These are phyloP conservation scores for Liriodendron chinense DNA, from an alignment of 164 flowering plant species.

Conservation along the genomic window DNA sequence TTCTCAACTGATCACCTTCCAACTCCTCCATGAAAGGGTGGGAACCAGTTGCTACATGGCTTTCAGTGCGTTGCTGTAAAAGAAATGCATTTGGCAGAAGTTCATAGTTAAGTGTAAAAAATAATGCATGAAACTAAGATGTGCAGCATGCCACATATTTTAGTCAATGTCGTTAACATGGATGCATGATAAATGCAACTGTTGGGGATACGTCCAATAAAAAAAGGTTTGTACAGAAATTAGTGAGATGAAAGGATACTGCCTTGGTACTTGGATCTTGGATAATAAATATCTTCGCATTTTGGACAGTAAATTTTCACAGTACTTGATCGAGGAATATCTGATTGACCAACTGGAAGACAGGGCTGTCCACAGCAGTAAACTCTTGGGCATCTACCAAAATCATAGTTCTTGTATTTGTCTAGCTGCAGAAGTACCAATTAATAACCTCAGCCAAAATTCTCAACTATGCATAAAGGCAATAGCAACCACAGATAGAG, in stretches of 20 bases:
- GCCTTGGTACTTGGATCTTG: slow-evolving; percentile 82
- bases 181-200: not conserved
- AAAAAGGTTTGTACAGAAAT: not conserved
- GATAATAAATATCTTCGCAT: slow-evolving; percentile 85
- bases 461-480: not conserved
- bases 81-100: no score
- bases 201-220: not conserved
- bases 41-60: no score
- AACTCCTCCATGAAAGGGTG: no score
- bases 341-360: slow-evolving; percentile 87
- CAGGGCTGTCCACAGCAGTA: slow-evolving; percentile 88
- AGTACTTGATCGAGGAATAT: slow-evolving; percentile 80
- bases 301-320: slow-evolving; percentile 84
- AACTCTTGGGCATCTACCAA: slow-evolving; percentile 91
- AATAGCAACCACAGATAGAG: not conserved
- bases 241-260: slow-evolving; percentile 52
- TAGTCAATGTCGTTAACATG: not conserved
- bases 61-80: no score
- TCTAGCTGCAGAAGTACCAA: slow-evolving; percentile 54
- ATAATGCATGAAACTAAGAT: not conserved
- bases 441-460: slow-evolving; percentile 1
- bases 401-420: slow-evolving; percentile 78
- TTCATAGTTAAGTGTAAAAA: not conserved
- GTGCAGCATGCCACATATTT: not conserved
- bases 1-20: no score